phyloP scores from a whole-genome alignment of 768 basidiomycete genomes.

The Tricholoma matsutake region DNA sequence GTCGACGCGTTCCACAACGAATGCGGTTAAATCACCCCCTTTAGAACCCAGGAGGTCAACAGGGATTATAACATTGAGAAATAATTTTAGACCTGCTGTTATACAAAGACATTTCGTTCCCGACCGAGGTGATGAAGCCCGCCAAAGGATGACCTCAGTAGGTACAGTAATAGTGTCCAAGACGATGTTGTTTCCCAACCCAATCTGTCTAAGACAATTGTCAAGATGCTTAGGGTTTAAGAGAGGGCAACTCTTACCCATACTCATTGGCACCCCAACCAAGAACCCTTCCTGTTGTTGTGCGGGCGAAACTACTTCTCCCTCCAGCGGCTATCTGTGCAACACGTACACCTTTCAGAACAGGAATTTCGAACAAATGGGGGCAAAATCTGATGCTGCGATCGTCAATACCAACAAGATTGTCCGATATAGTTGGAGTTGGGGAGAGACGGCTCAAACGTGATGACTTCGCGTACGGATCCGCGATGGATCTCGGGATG shows the following conservation, averaged over 20 bases:
- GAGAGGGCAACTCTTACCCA: slow-evolving; percentile 47
- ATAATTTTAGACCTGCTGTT: slow-evolving; percentile 48
- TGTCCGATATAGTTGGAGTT: slow-evolving; percentile 26
- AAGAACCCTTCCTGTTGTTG: slow-evolving; percentile 66
- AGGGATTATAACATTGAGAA: background rate
- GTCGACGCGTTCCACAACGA: slow-evolving; percentile 57
- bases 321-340: slow-evolving; percentile 71
- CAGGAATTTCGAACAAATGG: slow-evolving; percentile 72
- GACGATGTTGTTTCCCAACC: slow-evolving; percentile 61
- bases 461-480: slow-evolving; percentile 48
- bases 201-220: slow-evolving; percentile 63
- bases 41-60: slow-evolving; percentile 1
- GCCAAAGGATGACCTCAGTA: slow-evolving; percentile 79
- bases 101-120: slow-evolving; percentile 62
- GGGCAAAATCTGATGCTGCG: slow-evolving; percentile 63
- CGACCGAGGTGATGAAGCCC: slow-evolving; percentile 46
- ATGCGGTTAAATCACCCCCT: slow-evolving; percentile 79
- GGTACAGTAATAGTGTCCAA: slow-evolving; percentile 74
- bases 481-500: slow-evolving; percentile 50
- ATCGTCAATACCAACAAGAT: slow-evolving; percentile 32
- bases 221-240: background rate
- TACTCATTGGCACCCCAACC: slow-evolving; percentile 90
- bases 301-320: slow-evolving; percentile 71
- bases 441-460: slow-evolving; percentile 34
- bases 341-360: slow-evolving; percentile 59